Percentiles rank a stretch among this genome's conserved stretches.
phyloP scores from a whole-genome alignment of 495 filamentous ascomycete species.

The Pyrenula massariospora region DNA sequence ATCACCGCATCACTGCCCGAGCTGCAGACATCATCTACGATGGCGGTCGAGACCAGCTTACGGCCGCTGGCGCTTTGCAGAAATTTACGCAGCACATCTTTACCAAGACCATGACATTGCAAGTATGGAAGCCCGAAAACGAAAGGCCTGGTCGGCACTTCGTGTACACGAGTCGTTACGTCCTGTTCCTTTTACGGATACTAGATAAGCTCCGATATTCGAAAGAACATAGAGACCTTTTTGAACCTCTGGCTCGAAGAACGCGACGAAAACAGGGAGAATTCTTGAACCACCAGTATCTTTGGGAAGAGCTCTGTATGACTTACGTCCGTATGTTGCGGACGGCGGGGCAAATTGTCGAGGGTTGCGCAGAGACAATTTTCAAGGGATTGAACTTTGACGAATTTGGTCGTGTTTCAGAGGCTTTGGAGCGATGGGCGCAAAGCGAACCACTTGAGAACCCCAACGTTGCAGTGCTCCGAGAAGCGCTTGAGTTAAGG shows the following conservation, averaged over 20 bases:
- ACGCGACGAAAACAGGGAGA: conserved; percentile 74
- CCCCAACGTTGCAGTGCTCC: conserved; percentile 56
- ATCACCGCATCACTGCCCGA: conserved; percentile 73
- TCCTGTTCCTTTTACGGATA: conserved; percentile 64
- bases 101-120: conserved; percentile 86
- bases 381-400: conserved; percentile 73
- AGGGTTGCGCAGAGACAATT: conserved; percentile 59
- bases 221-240: conserved; percentile 55
- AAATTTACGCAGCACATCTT: conserved; percentile 81
- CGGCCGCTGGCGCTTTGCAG: conserved; percentile 53
- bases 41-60: conserved; percentile 27
- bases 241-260: conserved; percentile 71
- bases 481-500: conserved; percentile 82
- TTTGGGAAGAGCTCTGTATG: conserved; percentile 75
- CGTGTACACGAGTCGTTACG: conserved; percentile 86
- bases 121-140: conserved; percentile 91
- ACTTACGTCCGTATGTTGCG: conserved; percentile 65
- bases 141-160: conserved; percentile 88
- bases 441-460: conserved; percentile 43
- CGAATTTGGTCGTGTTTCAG: conserved; percentile 55
- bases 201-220: conserved; percentile 48
- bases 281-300: conserved; percentile 68
- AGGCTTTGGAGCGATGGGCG: conserved; percentile 36
- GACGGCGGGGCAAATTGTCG: conserved; percentile 47
- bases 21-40: conserved; percentile 67